A percentile compares a stretch with the other conserved stretches of the same genome.
Conservation (phyloP, 805 yeast species). For the Metschnikowia proteae region DNA sequence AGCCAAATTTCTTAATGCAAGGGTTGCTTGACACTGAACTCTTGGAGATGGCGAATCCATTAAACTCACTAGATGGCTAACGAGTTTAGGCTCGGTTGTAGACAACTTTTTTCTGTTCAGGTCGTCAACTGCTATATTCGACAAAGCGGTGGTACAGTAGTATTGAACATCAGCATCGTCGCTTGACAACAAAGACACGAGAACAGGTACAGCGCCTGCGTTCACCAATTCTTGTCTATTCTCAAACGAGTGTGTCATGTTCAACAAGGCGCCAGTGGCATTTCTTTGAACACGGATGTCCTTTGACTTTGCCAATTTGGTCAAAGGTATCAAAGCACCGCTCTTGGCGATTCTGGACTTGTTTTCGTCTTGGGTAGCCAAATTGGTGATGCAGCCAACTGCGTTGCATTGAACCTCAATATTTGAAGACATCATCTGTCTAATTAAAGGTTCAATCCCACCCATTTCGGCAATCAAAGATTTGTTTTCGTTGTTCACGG, state of each 20-base stretch:
- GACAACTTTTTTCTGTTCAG: constrained; percentile 82
- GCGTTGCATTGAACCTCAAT: constrained; percentile 99
- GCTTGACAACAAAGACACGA: constrained; percentile 79
- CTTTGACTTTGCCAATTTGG: constrained; percentile 88
- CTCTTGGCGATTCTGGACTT: constrained; percentile 93
- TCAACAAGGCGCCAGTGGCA: constrained; percentile 95
- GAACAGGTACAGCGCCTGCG: constrained; percentile 97
- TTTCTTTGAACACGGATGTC: constrained; percentile 96
- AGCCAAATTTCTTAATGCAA: constrained; percentile 92
- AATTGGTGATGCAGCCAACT: constrained; percentile 96
- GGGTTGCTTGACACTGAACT: constrained; percentile 97
- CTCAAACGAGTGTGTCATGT: constrained; percentile 97
- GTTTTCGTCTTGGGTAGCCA: constrained; percentile 97
- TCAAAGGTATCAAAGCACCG: constrained; percentile 92
- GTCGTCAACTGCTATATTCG: constrained; percentile 96
- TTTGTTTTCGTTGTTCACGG: constrained; percentile 94
- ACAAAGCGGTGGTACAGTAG: constrained; percentile 95
- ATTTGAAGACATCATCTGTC: constrained; percentile 96
- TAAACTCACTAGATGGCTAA: constrained; percentile 77
- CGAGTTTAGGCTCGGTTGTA: constrained; percentile 89
- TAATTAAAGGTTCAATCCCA: constrained; percentile 90
- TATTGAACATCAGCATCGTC: constrained; percentile 96
- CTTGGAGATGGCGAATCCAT: constrained; percentile 94
- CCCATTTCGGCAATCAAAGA: constrained; percentile 95
- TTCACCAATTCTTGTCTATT: constrained; percentile 94